Evolutionary conservation across 2,329 filamentous ascomycete species (phyloP), one percentile per base, ranked within the genome.

Genomic region (Acrocalymma vagum): DNA sequence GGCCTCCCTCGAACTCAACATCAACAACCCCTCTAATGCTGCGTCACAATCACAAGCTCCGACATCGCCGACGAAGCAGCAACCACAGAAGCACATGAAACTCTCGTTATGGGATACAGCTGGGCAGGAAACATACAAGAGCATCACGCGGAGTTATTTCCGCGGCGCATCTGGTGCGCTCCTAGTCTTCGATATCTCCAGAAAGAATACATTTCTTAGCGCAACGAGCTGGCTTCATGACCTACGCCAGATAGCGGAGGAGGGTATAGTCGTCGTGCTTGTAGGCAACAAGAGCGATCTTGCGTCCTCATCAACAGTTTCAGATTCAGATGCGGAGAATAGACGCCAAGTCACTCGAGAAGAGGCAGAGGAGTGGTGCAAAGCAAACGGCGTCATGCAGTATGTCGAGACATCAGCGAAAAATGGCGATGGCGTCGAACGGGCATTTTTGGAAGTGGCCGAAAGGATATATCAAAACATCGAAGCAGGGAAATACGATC

Each of bases 381-480:
- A 79, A 45, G 75, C 79, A 54, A 96, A 97, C 70, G 88, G 88
- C 43, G 86, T 97, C 17, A 83, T 96, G 64, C 85, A 92, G 66
- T 97, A 97, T 67, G 90, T 97, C 49, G 94, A 99, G 76, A 99
- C 94, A 25, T 92, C 87, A 54, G 94, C 94, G 33, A 99, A 97
- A 78, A 95, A 87, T 48, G 94, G 94, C 36, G 90, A 95, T 66
- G 90, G 90, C 34, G 94, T 99, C 23, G 94, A 99, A 70, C 82
- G 85, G 55, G 94, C 94, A 2, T 99, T 99, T 63, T 81, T 95
- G 65, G 85, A 94, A 63, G 92, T 97, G 10, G 91, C 94, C 14
- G 91, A 96, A 76, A 81, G 92, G 70, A 97, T 99, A 75, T 95
- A 95, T 67, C 85, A 93, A 68, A 97, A 97, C 63, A 96, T 99